Conservation (phyloP, 108 stramenopile genomes). For the Nitzschia sp. region DNA sequence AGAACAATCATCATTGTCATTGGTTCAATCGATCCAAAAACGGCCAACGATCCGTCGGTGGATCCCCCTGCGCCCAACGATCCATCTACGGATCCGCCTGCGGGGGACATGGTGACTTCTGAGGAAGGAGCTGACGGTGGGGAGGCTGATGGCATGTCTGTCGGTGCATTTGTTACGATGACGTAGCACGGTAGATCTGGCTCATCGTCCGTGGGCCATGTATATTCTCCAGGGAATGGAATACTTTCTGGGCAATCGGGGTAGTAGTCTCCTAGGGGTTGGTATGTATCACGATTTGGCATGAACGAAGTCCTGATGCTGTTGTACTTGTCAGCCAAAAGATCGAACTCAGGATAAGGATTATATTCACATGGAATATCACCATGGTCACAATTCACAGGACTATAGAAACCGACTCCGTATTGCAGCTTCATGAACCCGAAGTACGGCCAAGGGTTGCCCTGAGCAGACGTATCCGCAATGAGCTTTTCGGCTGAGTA, state of each 20-base stretch:
- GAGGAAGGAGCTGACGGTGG: too few relatives aligned
- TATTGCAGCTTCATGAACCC: slow-evolving; percentile 22
- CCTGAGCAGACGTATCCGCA: not conserved
- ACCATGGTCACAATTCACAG: slow-evolving; percentile 27
- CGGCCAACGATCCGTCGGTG: too few relatives aligned
- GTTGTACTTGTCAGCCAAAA: not conserved
- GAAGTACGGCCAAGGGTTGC: slow-evolving; percentile 31
- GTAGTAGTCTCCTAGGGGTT: not conserved
- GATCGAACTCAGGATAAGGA: slow-evolving; percentile 13
- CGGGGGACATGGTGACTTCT: too few relatives aligned
- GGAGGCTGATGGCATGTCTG: too few relatives aligned
- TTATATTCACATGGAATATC: slow-evolving; percentile 10
- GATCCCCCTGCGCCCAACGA: too few relatives aligned
- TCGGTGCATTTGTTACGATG: slow-evolving; percentile 1
- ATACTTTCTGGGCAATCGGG: slow-evolving; percentile 6
- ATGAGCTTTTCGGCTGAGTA: slow-evolving; percentile 39
- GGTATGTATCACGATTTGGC: not conserved
- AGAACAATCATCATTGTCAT: too few relatives aligned
- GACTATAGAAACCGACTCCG: slow-evolving; percentile 39
- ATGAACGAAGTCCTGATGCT: not conserved
- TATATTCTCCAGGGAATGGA: not conserved
- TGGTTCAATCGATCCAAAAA: too few relatives aligned
- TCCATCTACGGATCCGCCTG: too few relatives aligned
- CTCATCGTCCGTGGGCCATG: slow-evolving; percentile 10
- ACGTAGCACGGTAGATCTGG: slow-evolving; percentile 25